These are phyloP conservation scores for Grifola frondosa DNA, from an alignment of 1,284 basidiomycete species.

Conservation along the genomic window DNA sequence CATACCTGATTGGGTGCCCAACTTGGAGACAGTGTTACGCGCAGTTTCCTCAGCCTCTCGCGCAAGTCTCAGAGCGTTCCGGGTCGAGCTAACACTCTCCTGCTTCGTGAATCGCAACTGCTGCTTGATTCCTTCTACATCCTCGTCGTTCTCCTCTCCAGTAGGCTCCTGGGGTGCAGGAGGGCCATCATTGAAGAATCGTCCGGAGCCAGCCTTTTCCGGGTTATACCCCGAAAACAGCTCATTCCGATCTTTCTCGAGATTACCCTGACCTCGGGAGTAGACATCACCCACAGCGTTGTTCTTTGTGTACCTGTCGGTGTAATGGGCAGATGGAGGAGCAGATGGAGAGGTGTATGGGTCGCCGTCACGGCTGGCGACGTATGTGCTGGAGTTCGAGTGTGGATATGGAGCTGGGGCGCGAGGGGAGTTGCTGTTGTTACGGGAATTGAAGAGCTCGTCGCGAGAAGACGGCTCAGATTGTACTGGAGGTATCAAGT, in stretches of 20 bases:
- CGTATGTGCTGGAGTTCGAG: slow-evolving; percentile 61
- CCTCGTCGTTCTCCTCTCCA: slow-evolving; percentile 90
- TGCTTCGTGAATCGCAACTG: slow-evolving; percentile 91
- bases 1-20: slow-evolving; percentile 95
- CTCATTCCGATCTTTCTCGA: slow-evolving; percentile 70
- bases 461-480: slow-evolving; percentile 32
- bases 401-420: slow-evolving; percentile 41
- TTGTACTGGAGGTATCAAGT: slow-evolving; percentile 68
- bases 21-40: slow-evolving; percentile 77
- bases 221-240: slow-evolving; percentile 74
- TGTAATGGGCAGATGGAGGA: slow-evolving; percentile 29
- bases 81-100: slow-evolving; percentile 86
- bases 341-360: slow-evolving; percentile 34
- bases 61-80: slow-evolving; percentile 92
- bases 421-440: slow-evolving; percentile 40
- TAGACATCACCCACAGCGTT: slow-evolving; percentile 61
- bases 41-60: slow-evolving; percentile 97
- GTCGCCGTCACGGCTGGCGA: slow-evolving; percentile 66
- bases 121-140: slow-evolving; percentile 95
- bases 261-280: slow-evolving; percentile 53
- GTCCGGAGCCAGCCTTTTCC: slow-evolving; percentile 50
- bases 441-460: slow-evolving; percentile 33
- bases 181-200: slow-evolving; percentile 65
- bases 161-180: slow-evolving; percentile 35
- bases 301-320: slow-evolving; percentile 50